These are phyloP conservation scores for Phytophthora nicotianae DNA, from an alignment of 352 stramenopile species.

Conservation along the genomic window DNA sequence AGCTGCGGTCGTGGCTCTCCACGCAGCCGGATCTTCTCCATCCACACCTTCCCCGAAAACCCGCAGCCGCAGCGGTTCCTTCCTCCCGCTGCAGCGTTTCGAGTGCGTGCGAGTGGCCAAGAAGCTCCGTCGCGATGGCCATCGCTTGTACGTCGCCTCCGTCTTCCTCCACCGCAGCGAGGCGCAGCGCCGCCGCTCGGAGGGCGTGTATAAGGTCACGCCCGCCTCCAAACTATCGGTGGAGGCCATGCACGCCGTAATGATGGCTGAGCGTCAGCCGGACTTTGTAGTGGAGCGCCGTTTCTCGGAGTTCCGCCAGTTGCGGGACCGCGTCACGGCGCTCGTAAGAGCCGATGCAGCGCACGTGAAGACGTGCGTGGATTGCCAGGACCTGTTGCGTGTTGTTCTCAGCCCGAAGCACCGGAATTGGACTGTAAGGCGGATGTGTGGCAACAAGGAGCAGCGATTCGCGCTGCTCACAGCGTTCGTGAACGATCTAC, in stretches of 20 bases:
- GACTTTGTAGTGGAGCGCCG: constrained; percentile 40
- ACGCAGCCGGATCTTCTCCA: constrained; percentile 1
- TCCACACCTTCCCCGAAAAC: constrained; percentile 4
- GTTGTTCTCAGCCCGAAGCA: constrained; percentile 14
- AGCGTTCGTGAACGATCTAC: constrained; percentile 35
- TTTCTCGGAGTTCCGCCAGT: constrained; percentile 36
- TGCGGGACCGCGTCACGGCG: constrained; percentile 15
- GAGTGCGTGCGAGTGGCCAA: constrained; percentile 39
- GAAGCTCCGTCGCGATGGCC: constrained; percentile 33
- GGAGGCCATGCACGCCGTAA: constrained; percentile 27
- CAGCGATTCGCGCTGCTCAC: constrained; percentile 35
- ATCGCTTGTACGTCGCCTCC: constrained; percentile 32
- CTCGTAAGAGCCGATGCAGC: constrained; percentile 12
- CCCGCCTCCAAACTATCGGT: constrained; percentile 22
- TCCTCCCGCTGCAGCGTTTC: constrained; percentile 33
- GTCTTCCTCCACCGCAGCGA: constrained; percentile 41
- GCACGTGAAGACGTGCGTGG: constrained; percentile 23
- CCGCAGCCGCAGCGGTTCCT: constrained; percentile 19
- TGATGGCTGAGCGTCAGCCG: constrained; percentile 43
- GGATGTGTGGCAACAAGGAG: constrained; percentile 28
- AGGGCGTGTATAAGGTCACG: constrained; percentile 29
- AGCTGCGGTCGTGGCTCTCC: constrained; percentile 24
- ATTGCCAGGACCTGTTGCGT: constrained; percentile 26
- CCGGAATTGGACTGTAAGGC: constrained; percentile 34
- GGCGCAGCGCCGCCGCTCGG: constrained; percentile 32